Percentiles rank a stretch among this genome's conserved stretches.
These are phyloP conservation scores for Tephrocybe sp. DNA, from an alignment of 768 basidiomycete genomes.

Conservation along the genomic window DNA sequence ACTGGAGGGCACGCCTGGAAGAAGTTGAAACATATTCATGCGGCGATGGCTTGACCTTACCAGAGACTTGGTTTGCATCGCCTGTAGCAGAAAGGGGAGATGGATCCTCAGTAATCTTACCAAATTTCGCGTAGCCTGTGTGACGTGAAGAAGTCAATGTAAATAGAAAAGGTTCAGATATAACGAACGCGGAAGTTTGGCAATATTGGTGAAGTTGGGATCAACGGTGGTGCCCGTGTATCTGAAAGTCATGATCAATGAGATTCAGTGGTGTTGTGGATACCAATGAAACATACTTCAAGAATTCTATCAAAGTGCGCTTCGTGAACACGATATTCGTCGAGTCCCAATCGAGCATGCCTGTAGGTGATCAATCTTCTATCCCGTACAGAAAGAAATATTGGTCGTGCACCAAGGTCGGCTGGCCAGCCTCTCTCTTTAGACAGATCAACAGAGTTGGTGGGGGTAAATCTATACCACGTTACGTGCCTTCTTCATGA, in stretches of 20 bases:
- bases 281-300: constrained; percentile 50
- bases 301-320: constrained; percentile 71
- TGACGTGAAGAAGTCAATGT: neutral
- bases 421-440: constrained; percentile 76
- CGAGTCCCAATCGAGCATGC: constrained; percentile 80
- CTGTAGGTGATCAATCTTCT: constrained; percentile 32
- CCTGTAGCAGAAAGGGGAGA: constrained; percentile 7
- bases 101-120: constrained; percentile 41
- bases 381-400: neutral
- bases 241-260: constrained; percentile 35
- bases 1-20: constrained; percentile 11
- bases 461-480: constrained; percentile 55
- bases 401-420: constrained; percentile 53
- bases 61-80: constrained; percentile 5
- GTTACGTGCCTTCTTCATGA: neutral
- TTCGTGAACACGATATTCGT: constrained; percentile 82
- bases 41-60: neutral
- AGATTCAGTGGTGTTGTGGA: neutral
- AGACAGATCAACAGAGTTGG: constrained; percentile 53
- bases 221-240: constrained; percentile 77
- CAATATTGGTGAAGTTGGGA: constrained; percentile 70
- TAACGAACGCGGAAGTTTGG: constrained; percentile 69
- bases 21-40: neutral
- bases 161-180: neutral
- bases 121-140: constrained; percentile 72